These are phyloP conservation scores for Venturia nashicola DNA, from an alignment of 2,329 filamentous ascomycete species.

Conservation along the genomic window DNA sequence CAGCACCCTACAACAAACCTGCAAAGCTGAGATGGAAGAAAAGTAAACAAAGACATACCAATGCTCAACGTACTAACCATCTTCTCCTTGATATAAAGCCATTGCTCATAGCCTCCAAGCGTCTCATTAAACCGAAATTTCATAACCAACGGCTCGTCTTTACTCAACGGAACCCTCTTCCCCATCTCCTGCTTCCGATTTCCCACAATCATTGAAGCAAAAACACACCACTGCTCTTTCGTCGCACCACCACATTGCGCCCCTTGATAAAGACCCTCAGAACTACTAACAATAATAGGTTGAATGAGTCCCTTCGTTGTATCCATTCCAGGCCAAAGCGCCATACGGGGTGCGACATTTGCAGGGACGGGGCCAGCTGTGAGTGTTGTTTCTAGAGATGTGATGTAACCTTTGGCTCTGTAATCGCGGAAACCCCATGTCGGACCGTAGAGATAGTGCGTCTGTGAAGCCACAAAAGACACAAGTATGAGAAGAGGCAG, in stretches of 20 bases:
- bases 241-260: constrained; percentile 1
- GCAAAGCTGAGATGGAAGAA: no score
- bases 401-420: not conserved
- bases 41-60: not conserved
- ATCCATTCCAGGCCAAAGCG: constrained; percentile 9
- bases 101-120: constrained; percentile 3
- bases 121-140: constrained; percentile 7
- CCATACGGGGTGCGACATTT: not conserved
- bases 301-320: constrained; percentile 3
- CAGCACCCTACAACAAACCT: no score
- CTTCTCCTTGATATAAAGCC: constrained; percentile 4
- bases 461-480: not conserved
- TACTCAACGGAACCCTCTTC: constrained; percentile 2
- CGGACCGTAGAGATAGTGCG: constrained; percentile 6
- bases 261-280: not conserved
- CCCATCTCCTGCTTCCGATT: constrained; percentile 3
- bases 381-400: constrained; percentile 3
- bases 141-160: constrained; percentile 3
- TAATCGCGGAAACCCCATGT: not conserved
- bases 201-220: constrained; percentile 7
- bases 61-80: not conserved
- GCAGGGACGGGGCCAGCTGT: not conserved
- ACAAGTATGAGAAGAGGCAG: not conserved
- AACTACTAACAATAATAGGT: constrained; percentile 8
- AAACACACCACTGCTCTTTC: constrained; percentile 2